Evolutionary conservation across 2,329 filamentous ascomycete species (phyloP).

Genomic region (Talaromyces islandicus): DNA sequence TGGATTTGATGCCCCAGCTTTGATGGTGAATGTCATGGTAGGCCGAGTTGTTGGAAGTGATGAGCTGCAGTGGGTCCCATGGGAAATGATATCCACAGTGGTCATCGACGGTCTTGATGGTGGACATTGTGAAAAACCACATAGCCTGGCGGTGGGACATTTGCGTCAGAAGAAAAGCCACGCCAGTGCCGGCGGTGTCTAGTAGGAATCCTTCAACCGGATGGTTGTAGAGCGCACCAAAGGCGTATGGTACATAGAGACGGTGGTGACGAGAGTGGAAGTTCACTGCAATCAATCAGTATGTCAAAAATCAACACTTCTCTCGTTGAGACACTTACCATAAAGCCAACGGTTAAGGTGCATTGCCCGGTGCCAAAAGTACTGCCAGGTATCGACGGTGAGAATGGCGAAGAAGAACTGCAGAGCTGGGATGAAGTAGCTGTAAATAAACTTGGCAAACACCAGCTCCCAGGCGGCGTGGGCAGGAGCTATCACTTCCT

Average conservation of each 20-base stretch:
- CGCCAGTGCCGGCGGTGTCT: slow-evolving; percentile 79
- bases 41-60: slow-evolving; percentile 90
- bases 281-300: slow-evolving; percentile 52
- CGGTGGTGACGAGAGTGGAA: slow-evolving; percentile 96
- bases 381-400: slow-evolving; percentile 94
- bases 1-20: slow-evolving; percentile 90
- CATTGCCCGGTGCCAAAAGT: slow-evolving; percentile 94
- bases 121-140: slow-evolving; percentile 81
- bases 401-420: slow-evolving; percentile 71
- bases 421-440: slow-evolving; percentile 65
- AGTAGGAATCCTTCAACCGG: slow-evolving; percentile 89
- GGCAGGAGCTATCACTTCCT: slow-evolving; percentile 52
- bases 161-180: slow-evolving; percentile 73
- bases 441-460: slow-evolving; percentile 72
- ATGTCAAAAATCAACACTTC: not conserved
- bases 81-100: slow-evolving; percentile 96
- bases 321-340: slow-evolving; percentile 52
- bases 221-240: slow-evolving; percentile 94
- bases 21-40: slow-evolving; percentile 99
- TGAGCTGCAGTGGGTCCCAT: slow-evolving; percentile 85
- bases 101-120: slow-evolving; percentile 94
- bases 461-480: slow-evolving; percentile 80
- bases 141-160: slow-evolving; percentile 85
- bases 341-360: slow-evolving; percentile 97
- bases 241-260: slow-evolving; percentile 95